A percentile compares a stretch with the other conserved stretches of the same genome.
Conservation (phyloP, 164 flowering plant species). For the Saururus chinensis region DNA sequence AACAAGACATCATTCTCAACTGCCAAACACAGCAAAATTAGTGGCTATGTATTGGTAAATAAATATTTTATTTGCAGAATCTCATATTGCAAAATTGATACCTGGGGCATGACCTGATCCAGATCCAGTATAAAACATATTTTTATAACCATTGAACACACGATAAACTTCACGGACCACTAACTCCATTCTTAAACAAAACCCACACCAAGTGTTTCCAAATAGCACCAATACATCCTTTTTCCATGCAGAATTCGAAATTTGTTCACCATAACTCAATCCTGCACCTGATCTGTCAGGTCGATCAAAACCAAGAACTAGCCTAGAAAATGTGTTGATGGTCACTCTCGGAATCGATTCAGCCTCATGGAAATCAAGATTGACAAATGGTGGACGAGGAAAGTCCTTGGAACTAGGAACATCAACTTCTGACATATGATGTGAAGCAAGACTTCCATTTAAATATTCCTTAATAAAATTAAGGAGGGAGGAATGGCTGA, state of each 20-base stretch:
- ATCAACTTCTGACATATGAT: constrained; percentile 43
- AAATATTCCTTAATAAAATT: constrained; percentile 44
- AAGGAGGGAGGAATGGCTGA: constrained; percentile 33
- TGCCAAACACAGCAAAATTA: not conserved
- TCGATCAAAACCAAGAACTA: constrained; percentile 39
- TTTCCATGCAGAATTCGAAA: constrained; percentile 25
- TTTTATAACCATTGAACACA: constrained; percentile 46
- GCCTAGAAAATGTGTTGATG: constrained; percentile 32
- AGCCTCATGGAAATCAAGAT: constrained; percentile 68
- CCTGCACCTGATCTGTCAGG: not conserved
- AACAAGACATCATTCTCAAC: constrained; percentile 13
- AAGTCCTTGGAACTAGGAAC: constrained; percentile 27
- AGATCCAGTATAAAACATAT: constrained; percentile 23
- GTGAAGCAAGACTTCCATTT: constrained; percentile 61
- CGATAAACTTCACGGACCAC: constrained; percentile 83
- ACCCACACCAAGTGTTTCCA: constrained; percentile 86
- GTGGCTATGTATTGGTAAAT: not conserved
- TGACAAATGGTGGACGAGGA: constrained; percentile 55
- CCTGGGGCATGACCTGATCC: not conserved
- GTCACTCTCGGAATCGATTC: constrained; percentile 63
- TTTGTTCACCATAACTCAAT: constrained; percentile 15
- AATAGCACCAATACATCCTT: constrained; percentile 85
- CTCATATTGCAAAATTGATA: not conserved
- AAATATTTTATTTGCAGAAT: not conserved
- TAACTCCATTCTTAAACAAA: constrained; percentile 87